These are phyloP conservation scores for Kodamaea ohmeri DNA, from an alignment of 1,139 yeast species.

Conservation along the genomic window DNA sequence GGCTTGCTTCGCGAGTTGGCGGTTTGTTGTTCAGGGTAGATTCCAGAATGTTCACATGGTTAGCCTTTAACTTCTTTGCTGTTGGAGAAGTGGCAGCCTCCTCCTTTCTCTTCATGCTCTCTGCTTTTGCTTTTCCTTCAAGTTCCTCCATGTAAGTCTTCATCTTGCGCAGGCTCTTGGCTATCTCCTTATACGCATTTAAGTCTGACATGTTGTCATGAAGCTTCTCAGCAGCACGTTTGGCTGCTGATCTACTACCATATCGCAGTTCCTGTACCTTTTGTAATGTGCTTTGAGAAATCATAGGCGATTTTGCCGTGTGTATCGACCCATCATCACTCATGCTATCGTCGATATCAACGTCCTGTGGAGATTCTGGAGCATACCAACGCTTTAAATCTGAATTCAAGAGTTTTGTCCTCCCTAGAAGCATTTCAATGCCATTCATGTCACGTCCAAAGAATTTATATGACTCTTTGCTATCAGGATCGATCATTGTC, in stretches of 20 bases:
- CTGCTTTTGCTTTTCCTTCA: conserved; percentile 16
- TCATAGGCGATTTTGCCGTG: conserved; percentile 10
- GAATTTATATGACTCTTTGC: conserved; percentile 41
- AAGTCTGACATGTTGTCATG: conserved; percentile 68
- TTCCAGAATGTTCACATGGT: background rate
- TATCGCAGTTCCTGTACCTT: conserved; percentile 12
- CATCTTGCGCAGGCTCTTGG: conserved; percentile 41
- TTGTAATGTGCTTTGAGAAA: conserved; percentile 9
- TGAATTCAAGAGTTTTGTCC: conserved; percentile 42
- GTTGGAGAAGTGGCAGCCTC: no score
- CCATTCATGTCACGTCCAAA: conserved; percentile 40
- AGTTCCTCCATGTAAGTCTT: conserved; percentile 36
- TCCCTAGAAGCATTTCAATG: conserved; percentile 49
- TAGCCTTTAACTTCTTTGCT: conserved; percentile 3
- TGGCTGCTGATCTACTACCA: conserved; percentile 54
- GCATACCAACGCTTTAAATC: conserved; percentile 44
- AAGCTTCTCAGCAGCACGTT: conserved; percentile 63
- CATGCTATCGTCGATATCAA: conserved; percentile 35
- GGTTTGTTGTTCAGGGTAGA: conserved; percentile 4
- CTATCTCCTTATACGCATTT: conserved; percentile 53
- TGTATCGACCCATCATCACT: conserved; percentile 28
- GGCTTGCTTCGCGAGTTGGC: conserved; percentile 4
- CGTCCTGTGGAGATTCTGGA: conserved; percentile 14
- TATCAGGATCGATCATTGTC: conserved; percentile 46
- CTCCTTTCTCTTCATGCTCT: conserved; percentile 10